Percentiles rank a stretch among this genome's conserved stretches.
These are phyloP conservation scores for Chalaropsis thielavioides DNA, from an alignment of 2,329 filamentous ascomycete species.

Conservation along the genomic window DNA sequence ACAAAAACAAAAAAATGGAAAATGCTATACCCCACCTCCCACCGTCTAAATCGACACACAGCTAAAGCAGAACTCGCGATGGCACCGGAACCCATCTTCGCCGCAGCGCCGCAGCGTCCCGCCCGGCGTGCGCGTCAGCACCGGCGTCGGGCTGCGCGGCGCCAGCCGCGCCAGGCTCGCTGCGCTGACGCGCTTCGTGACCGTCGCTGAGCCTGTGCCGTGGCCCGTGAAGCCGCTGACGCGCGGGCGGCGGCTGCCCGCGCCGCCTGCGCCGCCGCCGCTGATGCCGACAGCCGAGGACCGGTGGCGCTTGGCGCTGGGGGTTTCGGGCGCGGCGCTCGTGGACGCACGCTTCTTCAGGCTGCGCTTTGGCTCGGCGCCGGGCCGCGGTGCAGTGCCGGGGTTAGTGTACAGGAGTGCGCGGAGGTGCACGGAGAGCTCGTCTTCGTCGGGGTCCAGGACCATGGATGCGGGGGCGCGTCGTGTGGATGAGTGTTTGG, in stretches of 20 bases:
- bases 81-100: conserved; percentile 40
- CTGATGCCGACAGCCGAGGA: not conserved
- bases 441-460: conserved; percentile 26
- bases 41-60: conserved; percentile 29
- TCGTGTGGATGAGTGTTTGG: conserved; percentile 23
- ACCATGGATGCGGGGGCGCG: conserved; percentile 32
- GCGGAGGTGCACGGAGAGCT: conserved; percentile 26
- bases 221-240: not conserved
- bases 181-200: conserved; percentile 11
- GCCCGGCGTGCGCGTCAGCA: conserved; percentile 32
- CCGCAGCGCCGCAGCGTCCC: conserved; percentile 40
- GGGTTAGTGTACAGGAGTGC: not conserved
- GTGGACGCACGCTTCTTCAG: not conserved
- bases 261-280: not conserved
- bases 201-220: not conserved
- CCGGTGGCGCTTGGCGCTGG: not conserved
- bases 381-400: no score
- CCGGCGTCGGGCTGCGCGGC: conserved; percentile 4
- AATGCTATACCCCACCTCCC: not conserved
- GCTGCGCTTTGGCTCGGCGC: no score
- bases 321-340: not conserved
- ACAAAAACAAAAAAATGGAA: no score
- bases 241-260: no score
- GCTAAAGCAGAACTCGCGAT: conserved; percentile 45
- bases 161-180: conserved; percentile 3